Evolutionary conservation across 2,329 filamentous ascomycete species (phyloP), one percentile per base, ranked within the genome.

Genomic region (Dothistroma septosporum): DNA sequence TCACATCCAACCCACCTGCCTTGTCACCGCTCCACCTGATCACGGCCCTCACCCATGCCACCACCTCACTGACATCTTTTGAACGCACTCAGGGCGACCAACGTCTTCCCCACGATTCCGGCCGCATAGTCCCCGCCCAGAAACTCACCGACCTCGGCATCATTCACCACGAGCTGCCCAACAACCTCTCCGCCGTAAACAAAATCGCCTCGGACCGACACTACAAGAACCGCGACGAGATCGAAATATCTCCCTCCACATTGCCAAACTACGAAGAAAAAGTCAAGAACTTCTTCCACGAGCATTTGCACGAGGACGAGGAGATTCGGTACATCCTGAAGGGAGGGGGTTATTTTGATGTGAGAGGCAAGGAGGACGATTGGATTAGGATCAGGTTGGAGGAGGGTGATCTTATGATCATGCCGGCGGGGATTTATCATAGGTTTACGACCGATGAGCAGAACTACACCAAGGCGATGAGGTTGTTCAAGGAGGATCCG

Each of bases 281-380:
- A 77, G 91, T 99, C 64, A 92, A 91, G 79, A 85, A 78, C 67
- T 99, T 99, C 80, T 99, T 97, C 80, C 76, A 89, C 70, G 94
- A 99, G 82, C 94, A 99, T 76, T 76, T 99, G 70, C 94, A 99
- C 74, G 94, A 99, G 79, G 94, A 99, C 69, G 94, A 99, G 79
- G 94, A 99, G 82, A 99, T 99, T 67, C 83, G 94, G 53, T 99
- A 97, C 72, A 92, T 99, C 67, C 82, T 91, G 33, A 92, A 88
- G 63, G 94, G 94, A 0, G 84, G 85, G 58, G 94, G 94, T 0
- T 99, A 89, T 76, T 99, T 99, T 74, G 94, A 99, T 76, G 92
- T 99, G 2, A 82, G 94, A 53, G 88, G 86, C 71, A 81, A 89
- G 75, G 85, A 84, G 21, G 93, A 97, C 72, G 86, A 89, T 66